These are phyloP conservation scores for Paramecium caudatum DNA, from an alignment of 73 alveolate genomes.

Conservation along the genomic window DNA sequence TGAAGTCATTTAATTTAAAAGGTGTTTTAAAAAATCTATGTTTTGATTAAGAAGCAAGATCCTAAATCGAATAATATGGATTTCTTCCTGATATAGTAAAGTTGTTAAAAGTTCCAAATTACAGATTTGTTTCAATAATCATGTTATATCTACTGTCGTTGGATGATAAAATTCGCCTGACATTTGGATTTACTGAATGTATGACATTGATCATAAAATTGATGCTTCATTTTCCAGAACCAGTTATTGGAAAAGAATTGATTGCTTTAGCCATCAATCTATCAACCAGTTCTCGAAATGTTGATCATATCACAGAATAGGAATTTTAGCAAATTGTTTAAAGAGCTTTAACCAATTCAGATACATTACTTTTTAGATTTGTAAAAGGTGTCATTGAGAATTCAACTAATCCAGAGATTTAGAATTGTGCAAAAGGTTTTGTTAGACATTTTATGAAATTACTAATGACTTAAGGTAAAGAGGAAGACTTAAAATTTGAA, in stretches of 20 bases:
- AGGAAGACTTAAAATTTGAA: conserved; percentile 87
- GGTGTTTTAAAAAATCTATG: conserved; percentile 93
- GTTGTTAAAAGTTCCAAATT: conserved; percentile 93
- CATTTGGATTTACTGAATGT: conserved; percentile 97
- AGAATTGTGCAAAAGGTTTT: conserved; percentile 64
- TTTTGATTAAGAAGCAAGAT: conserved; percentile 93
- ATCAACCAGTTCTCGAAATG: conserved; percentile 93
- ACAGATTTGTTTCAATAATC: conserved; percentile 91
- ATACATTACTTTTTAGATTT: conserved; percentile 92
- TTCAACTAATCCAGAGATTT: conserved; percentile 81
- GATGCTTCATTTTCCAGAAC: conserved; percentile 97
- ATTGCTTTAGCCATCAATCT: conserved; percentile 96
- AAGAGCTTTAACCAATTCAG: conserved; percentile 94
- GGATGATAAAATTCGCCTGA: conserved; percentile 95
- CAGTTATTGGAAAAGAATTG: conserved; percentile 95
- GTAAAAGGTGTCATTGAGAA: conserved; percentile 90
- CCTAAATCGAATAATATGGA: conserved; percentile 90
- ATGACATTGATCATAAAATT: conserved; percentile 89
- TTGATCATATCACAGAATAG: conserved; percentile 94
- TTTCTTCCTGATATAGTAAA: conserved; percentile 93
- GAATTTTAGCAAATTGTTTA: conserved; percentile 92
- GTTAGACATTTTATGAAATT: conserved; percentile 76
- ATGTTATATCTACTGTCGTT: conserved; percentile 91
- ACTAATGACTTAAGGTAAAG: conserved; percentile 71
- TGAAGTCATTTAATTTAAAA: conserved; percentile 50